Percentiles rank a stretch among this genome's conserved stretches.
Evolutionary conservation across 176 grass and related monocot genomes (phyloP).

Genomic region (Eleusine indica): DNA sequence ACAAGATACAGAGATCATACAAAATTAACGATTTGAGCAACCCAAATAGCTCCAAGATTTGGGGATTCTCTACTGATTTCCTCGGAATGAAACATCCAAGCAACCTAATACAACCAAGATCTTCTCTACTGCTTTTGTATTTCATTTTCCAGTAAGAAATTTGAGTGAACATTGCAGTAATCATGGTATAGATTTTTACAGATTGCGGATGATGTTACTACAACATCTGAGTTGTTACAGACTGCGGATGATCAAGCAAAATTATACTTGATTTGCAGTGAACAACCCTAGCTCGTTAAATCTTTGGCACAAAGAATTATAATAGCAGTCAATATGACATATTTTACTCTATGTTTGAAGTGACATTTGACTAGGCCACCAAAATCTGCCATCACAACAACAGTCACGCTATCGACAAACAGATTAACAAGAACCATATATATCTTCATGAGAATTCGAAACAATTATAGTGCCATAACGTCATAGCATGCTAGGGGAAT

Average conservation of each 20-base stretch:
- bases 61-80: too few species aligned
- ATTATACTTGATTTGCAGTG: neutral
- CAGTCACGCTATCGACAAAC: neutral
- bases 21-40: too few species aligned
- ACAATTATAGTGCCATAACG: neutral
- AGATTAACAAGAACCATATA: neutral
- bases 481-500: neutral
- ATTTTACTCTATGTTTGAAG: neutral
- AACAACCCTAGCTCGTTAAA: neutral
- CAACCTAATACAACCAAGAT: too few species aligned
- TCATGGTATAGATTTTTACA: neutral
- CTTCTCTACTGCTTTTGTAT: neutral
- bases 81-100: too few species aligned
- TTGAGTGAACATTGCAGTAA: neutral
- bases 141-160: neutral
- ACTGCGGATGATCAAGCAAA: neutral
- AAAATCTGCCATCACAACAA: neutral
- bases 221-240: neutral
- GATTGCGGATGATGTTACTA: neutral
- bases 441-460: neutral
- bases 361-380: neutral
- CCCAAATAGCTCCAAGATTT: too few species aligned
- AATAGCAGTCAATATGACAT: neutral
- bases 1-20: too few species aligned
- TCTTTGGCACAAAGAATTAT: neutral